A percentile compares a stretch with the other conserved stretches of the same genome.
phyloP scores from a whole-genome alignment of 208 protist genomes.

The Crithidia bombi region DNA sequence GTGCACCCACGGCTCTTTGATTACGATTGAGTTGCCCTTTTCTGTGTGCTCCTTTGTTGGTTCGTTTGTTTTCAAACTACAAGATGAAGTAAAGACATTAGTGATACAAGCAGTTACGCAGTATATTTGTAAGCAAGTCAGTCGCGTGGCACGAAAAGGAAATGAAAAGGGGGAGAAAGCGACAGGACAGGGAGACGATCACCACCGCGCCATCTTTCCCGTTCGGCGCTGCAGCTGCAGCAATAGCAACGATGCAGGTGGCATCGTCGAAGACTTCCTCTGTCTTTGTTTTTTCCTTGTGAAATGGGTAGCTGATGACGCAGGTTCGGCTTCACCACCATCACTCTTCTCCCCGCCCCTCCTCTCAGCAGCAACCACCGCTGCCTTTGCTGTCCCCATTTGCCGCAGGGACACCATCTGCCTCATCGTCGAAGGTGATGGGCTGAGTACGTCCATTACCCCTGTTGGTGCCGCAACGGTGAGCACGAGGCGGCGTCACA shows the following conservation, averaged over 20 bases:
- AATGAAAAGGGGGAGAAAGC: background rate
- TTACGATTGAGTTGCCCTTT: too few relatives aligned
- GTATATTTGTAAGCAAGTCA: too few relatives aligned
- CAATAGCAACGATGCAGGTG: too few relatives aligned
- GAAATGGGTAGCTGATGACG: background rate
- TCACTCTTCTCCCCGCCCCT: background rate
- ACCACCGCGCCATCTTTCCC: too few relatives aligned
- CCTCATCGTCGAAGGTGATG: conserved; percentile 21
- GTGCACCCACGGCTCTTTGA: too few relatives aligned
- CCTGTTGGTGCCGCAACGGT: conserved; percentile 32
- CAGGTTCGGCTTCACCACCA: background rate
- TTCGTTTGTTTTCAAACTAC: background rate
- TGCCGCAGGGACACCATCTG: background rate
- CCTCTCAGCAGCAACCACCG: conserved; percentile 25
- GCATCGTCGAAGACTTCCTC: too few relatives aligned
- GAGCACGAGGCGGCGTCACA: conserved; percentile 26
- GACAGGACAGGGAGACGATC: too few relatives aligned
- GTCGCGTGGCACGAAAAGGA: too few relatives aligned
- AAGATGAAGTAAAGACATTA: conserved; percentile 6
- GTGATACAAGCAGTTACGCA: conserved; percentile 19
- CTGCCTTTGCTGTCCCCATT: background rate
- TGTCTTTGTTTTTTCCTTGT: too few relatives aligned
- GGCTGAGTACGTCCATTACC: background rate
- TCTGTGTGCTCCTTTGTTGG: too few relatives aligned
- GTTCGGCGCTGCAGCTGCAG: too few relatives aligned